Evolutionary conservation across 2,329 filamentous ascomycete species (phyloP), one percentile per base, ranked within the genome.

Genomic region (Pseudogymnoascus sp.): DNA sequence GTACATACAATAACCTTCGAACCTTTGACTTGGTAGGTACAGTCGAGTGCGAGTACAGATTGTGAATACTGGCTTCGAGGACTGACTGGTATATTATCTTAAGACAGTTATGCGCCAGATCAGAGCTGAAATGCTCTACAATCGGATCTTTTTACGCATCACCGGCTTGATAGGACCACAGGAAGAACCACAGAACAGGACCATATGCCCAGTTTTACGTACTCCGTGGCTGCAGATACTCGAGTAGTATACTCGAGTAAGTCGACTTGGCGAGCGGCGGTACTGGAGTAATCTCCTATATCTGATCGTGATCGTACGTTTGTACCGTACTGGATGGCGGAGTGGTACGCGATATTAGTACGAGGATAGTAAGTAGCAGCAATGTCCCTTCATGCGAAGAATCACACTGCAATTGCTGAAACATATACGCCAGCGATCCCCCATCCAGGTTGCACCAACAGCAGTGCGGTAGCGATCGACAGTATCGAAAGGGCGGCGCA

Each of bases 351-450:
- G 19, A 45, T 45, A 45, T n/a, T n/a, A n/a, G n/a, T 45, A 45
- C 39, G 39, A 45, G 21, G 21, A 19, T 45, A 45, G 39, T n/a
- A 45, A 45, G 39, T 45, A 45, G 21, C 39, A 45, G 39, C 39
- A 3, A 45, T 45, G 39, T 45, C 21, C 39, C 39, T 45, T 45
- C 21, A 45, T 45, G 39, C 39, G 39, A 45, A 45, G 39, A 45
- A 45, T 45, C 21, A 45, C 39, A 45, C 39, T 45, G 19, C 39
- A 21, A 45, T 28, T 45, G 26, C 39, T 26, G 21, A 45, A 45
- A 45, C 39, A 45, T 45, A 45, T 45, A 45, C 39, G 39, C 39
- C 39, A 45, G 21, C 26, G 39, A 45, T 45, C 39, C 21, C n/a
- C 4, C 39, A 45, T 26, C 39, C 21, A 26, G 39, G 39, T 45